Evolutionary conservation across 495 filamentous ascomycete genomes (phyloP).

Genomic region (Pseudoneurospora amorphoporcata): DNA sequence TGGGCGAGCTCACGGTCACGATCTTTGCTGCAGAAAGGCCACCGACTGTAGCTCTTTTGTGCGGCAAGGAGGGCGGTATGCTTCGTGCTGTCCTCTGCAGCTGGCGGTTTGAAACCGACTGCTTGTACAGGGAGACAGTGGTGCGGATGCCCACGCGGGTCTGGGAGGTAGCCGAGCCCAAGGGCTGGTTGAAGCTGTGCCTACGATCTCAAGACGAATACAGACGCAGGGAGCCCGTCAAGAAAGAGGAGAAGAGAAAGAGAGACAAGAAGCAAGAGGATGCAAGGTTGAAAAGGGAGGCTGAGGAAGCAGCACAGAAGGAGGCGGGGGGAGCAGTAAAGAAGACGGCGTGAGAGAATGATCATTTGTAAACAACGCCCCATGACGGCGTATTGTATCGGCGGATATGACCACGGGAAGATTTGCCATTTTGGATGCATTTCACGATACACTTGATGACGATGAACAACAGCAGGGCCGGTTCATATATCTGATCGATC

Average conservation of each 20-base stretch:
- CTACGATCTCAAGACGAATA: not conserved
- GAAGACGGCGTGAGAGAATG: not conserved
- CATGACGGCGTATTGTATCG: not conserved
- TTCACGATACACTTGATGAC: not conserved
- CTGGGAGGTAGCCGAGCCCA: not conserved
- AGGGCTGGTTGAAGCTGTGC: not conserved
- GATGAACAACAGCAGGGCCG: not conserved
- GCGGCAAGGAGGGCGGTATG: constrained; percentile 33
- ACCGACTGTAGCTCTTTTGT: constrained; percentile 20
- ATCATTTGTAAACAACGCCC: not conserved
- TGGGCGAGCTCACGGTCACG: constrained; percentile 24
- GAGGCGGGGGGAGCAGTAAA: not conserved
- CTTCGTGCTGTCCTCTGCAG: constrained; percentile 27
- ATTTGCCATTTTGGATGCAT: not conserved
- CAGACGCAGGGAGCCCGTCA: not conserved
- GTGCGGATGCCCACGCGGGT: constrained; percentile 21
- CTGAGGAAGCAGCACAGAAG: not conserved
- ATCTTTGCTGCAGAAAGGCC: constrained; percentile 26
- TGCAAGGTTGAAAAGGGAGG: not conserved
- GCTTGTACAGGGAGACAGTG: constrained; percentile 28
- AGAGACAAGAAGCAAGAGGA: not conserved
- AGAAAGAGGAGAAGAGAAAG: not conserved
- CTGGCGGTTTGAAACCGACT: constrained; percentile 21
- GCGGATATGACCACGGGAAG: not conserved
- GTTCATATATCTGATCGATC: not conserved